Base-by-base conservation (phyloP, 2,329 filamentous ascomycete genomes). In the Epichloe aotearoae region DNA sequence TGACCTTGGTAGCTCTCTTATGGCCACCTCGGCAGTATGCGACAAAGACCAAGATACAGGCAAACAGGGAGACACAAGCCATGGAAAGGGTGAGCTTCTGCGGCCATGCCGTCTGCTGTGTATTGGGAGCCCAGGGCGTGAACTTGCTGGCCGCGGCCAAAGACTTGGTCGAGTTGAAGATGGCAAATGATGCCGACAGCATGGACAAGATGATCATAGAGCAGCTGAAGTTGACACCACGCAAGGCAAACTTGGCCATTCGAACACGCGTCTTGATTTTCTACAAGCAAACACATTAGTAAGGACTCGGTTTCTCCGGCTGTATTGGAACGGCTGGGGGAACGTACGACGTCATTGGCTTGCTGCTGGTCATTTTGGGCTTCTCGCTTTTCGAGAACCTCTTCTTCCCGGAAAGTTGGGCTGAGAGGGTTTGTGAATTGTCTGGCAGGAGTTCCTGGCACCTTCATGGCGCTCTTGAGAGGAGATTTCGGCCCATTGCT, bases 191-290 rank as follows among this genome's bases (percentile, higher is more conserved):
- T n/a, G 88, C 80, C 14, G 86, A 83, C 50, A 98, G 73, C 80
- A 98, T 91, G 55, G 89, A 76, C 52, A 98, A 78, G 57, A 98
- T 88, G 64, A 98, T 96, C 54, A 97, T 76, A 66, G 87, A 91
- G 75, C 93, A 98, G 68, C 88, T 89, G 69, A 98, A 97, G 76
- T 91, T 96, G 70, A 97, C 86, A 51, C 88, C 85, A 57, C 93
- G 85, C n/a, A 98, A 82, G 55, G 95, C 80, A 60, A 97, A 84
- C 73, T 98, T 98, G 59, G 91, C 93, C 68, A 97, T 76, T 45
- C 93, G 83, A 36, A 97, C 90, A 58, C 88, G 82, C 37, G 84
- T 84, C 73, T 96, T 97, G 66, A 95, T 80, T 84, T 86, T 94
- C 91, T 95, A 64, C 45, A 52, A 6, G 50, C 7, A 3, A 26